Evolutionary conservation across 2,329 filamentous ascomycete species (phyloP).

Genomic region (Penicillium expansum): DNA sequence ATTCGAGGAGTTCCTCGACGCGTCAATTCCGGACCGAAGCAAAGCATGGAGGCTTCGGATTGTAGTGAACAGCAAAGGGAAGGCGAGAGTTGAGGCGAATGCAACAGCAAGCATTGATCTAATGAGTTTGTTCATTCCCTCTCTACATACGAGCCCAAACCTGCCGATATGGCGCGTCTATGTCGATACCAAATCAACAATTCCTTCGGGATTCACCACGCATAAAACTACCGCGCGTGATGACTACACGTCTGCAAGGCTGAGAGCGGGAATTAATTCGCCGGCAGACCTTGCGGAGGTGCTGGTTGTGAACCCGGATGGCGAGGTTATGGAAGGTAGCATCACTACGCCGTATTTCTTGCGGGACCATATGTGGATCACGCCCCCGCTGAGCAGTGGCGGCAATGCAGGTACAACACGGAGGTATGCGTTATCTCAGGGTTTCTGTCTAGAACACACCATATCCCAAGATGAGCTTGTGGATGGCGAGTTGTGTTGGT

Average conservation of each 20-base stretch:
- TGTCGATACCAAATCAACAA: constrained; percentile 53
- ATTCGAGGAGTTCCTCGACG: constrained; percentile 30
- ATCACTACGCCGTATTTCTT: constrained; percentile 80
- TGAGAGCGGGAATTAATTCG: constrained; percentile 55
- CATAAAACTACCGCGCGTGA: constrained; percentile 79
- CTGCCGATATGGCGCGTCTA: constrained; percentile 47
- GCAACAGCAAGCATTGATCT: constrained; percentile 28
- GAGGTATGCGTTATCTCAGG: constrained; percentile 72
- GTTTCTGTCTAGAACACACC: constrained; percentile 64
- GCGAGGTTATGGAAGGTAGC: constrained; percentile 79
- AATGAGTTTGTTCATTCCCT: constrained; percentile 28
- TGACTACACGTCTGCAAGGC: constrained; percentile 69
- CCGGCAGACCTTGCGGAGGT: constrained; percentile 61
- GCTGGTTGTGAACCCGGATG: constrained; percentile 64
- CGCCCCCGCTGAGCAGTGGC: constrained; percentile 58
- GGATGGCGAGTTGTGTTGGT: constrained; percentile 76
- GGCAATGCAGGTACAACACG: constrained; percentile 81
- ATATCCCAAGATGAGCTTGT: constrained; percentile 60
- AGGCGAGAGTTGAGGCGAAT: constrained; percentile 33
- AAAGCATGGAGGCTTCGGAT: constrained; percentile 42
- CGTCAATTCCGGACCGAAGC: constrained; percentile 31
- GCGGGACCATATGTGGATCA: constrained; percentile 41
- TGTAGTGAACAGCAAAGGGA: constrained; percentile 31
- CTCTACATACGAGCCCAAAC: constrained; percentile 8
- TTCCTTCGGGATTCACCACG: constrained; percentile 65